Base-by-base conservation (phyloP, 257 asterid genomes). In the Oldenlandia corymbosa region DNA sequence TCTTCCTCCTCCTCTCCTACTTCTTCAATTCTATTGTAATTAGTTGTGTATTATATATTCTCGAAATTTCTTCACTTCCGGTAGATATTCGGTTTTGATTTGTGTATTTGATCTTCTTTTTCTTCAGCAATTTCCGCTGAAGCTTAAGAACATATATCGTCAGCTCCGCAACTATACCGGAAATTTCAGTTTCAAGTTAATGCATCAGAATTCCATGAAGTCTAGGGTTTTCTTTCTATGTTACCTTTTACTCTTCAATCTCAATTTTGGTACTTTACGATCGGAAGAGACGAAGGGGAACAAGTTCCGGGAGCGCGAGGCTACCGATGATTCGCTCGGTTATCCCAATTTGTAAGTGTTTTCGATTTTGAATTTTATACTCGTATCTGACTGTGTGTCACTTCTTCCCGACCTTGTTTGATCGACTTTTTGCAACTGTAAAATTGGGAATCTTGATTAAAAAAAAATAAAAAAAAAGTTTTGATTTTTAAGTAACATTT, bases 261-360 rank as follows among this genome's bases (percentile, higher is more conserved):
- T 79, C 80, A 78, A 85, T 73, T 73, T 80, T 75, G 84, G 77
- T 70, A 70, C 60, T 66, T 67, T 91, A 64, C 82, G 84, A 65
- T 79, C 85, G 71, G 97, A 85, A 77, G 87, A 87, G 70, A 64
- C 73, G 31, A 74, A 71, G 64, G 82, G 71, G 69, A 92, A 90
- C 76, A 90, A 85, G 77, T 93, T 93, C 75, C 90, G 96, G 24
- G 89, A 88, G 73, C 97, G 99, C 37, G 88, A 87, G 83, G 97
- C 97, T 52, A 77, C 85, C 58, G 99, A 93, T 77, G 99, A 93
- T 66, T 78, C 95, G 71, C 81, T 84, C 49, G 95, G 94, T 69
- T 87, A 83, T 68, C 97, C 97, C 70, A 83, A 85, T 83, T 75
- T 87, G 99, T 93, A 78, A 68, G 95, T 67, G 32, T 2, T 23